Conservation (phyloP, 495 filamentous ascomycete genomes). For the Penicillium salamii region DNA sequence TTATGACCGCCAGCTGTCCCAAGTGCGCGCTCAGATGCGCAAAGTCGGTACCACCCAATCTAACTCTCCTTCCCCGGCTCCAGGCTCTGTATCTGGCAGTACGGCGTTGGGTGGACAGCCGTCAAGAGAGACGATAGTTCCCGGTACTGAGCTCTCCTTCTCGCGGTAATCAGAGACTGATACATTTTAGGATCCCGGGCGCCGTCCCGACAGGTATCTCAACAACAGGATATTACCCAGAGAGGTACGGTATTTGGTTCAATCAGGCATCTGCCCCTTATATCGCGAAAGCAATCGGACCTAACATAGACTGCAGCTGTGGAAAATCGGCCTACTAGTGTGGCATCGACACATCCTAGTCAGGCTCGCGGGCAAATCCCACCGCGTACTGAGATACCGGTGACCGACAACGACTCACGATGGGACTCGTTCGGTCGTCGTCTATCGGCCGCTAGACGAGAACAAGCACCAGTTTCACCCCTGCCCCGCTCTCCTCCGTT, state of each 20-base stretch:
- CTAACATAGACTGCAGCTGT: slow-evolving; percentile 16
- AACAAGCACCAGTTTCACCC: slow-evolving; percentile 22
- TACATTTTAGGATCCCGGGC: slow-evolving; percentile 43
- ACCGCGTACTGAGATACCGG: slow-evolving; percentile 47
- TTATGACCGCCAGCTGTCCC: slow-evolving; percentile 83
- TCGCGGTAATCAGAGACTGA: slow-evolving; percentile 6
- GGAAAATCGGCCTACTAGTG: slow-evolving; percentile 50
- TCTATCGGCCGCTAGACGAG: slow-evolving; percentile 28
- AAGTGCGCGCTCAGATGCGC: slow-evolving; percentile 87
- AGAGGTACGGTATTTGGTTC: slow-evolving; percentile 38
- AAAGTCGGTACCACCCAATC: slow-evolving; percentile 58
- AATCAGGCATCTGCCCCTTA: background rate
- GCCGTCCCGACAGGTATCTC: slow-evolving; percentile 61
- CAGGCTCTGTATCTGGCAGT: slow-evolving; percentile 49
- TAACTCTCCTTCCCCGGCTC: slow-evolving; percentile 43
- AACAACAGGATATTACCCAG: slow-evolving; percentile 57
- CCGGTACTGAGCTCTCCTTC: too few species aligned
- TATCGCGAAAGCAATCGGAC: background rate
- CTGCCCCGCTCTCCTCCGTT: slow-evolving; percentile 33
- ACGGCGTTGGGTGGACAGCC: slow-evolving; percentile 51
- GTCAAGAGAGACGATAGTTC: slow-evolving; percentile 57
- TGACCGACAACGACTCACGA: slow-evolving; percentile 32
- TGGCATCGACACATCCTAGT: slow-evolving; percentile 50
- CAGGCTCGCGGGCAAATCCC: slow-evolving; percentile 32
- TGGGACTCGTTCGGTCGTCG: slow-evolving; percentile 35